These are phyloP conservation scores for Fulvia fulva DNA, from an alignment of 2,329 filamentous ascomycete species.

Conservation along the genomic window DNA sequence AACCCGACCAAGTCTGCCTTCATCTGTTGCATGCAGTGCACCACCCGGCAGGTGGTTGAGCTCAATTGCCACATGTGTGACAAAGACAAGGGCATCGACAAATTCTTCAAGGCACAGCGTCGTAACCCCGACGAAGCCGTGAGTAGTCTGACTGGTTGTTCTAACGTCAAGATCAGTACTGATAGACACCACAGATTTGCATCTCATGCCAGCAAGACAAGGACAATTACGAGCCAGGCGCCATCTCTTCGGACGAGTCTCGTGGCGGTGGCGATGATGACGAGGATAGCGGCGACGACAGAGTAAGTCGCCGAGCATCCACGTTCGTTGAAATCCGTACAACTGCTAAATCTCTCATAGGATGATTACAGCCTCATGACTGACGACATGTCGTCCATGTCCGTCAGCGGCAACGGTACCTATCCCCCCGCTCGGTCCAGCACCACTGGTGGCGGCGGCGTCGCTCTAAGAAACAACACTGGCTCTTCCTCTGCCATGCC, in stretches of 20 bases:
- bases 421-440: constrained; percentile 5
- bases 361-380: background rate
- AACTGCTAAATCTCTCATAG: background rate
- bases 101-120: constrained; percentile 27
- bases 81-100: constrained; percentile 19
- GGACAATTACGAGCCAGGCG: constrained; percentile 20
- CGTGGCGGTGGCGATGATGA: constrained; percentile 4
- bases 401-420: constrained; percentile 6
- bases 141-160: background rate
- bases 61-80: constrained; percentile 26
- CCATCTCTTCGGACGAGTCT: constrained; percentile 6
- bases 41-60: constrained; percentile 20
- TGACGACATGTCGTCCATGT: background rate
- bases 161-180: background rate
- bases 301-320: background rate
- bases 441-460: constrained; percentile 8
- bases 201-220: constrained; percentile 19
- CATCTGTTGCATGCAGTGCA: constrained; percentile 22
- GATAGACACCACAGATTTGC: constrained; percentile 18
- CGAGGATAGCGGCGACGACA: constrained; percentile 6
- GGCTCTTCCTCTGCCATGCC: background rate
- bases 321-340: background rate
- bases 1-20: background rate
- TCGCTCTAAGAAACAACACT: constrained; percentile 8
- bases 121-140: constrained; percentile 23